These are phyloP conservation scores for Penicillium silybi DNA, from an alignment of 495 filamentous ascomycete species.

Conservation along the genomic window DNA sequence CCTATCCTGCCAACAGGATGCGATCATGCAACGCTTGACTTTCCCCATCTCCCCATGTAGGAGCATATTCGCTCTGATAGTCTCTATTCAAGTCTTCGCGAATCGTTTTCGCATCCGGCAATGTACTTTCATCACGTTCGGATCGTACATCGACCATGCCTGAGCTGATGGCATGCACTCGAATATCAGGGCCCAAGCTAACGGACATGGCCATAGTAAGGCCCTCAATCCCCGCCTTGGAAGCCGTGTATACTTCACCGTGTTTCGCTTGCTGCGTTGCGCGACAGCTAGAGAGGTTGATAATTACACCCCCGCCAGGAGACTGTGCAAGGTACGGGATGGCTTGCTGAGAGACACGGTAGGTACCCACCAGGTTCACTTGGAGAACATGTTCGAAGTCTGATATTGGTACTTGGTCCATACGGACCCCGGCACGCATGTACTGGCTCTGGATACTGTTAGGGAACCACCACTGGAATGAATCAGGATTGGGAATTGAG, in stretches of 20 bases:
- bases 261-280: background rate
- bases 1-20: conserved; percentile 3
- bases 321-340: background rate
- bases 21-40: background rate
- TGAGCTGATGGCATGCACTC: background rate
- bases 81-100: background rate
- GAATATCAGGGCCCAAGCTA: background rate
- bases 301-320: background rate
- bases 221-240: conserved; percentile 1
- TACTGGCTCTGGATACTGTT: background rate
- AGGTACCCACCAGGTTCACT: conserved; percentile 1
- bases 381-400: background rate
- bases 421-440: background rate
- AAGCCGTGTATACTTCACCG: conserved; percentile 1
- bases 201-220: conserved; percentile 1
- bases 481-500: background rate
- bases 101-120: conserved; percentile 1
- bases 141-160: conserved; percentile 3
- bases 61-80: conserved; percentile 2
- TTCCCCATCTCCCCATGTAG: background rate
- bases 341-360: background rate
- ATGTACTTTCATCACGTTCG: background rate
- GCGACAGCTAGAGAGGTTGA: conserved; percentile 2
- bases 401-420: conserved; percentile 2
- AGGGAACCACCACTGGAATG: background rate